phyloP scores from a whole-genome alignment of 352 stramenopile species.

The Pythium pyrilobum region DNA sequence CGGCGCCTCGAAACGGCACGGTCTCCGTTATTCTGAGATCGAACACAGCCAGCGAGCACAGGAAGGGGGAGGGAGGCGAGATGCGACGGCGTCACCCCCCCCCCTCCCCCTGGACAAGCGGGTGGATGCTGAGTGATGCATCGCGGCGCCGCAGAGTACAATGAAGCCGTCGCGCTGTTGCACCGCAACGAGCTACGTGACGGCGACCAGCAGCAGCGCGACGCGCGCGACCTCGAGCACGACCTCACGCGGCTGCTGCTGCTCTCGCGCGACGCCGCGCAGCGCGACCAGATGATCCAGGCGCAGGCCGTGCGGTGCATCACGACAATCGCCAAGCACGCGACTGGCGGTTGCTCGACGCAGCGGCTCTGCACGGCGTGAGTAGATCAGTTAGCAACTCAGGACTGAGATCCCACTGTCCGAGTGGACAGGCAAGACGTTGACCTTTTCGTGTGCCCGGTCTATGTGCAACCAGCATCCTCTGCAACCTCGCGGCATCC shows the following conservation, averaged over 20 bases:
- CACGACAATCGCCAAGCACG: constrained; percentile 31
- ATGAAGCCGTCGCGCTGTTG: constrained; percentile 52
- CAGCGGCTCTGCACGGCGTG: constrained; percentile 1
- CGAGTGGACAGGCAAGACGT: too few species aligned
- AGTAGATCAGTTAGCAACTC: background rate
- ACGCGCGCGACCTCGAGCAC: constrained; percentile 34
- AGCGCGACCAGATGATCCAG: constrained; percentile 55
- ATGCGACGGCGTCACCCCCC: too few species aligned
- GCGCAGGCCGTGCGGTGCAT: constrained; percentile 50
- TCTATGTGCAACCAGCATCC: constrained; percentile 29
- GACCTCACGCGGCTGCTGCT: constrained; percentile 54
- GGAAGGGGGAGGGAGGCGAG: too few species aligned
- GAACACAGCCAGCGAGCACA: too few species aligned
- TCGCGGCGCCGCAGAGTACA: constrained; percentile 24
- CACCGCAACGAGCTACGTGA: constrained; percentile 33
- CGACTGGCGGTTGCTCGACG: constrained; percentile 25
- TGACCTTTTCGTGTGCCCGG: background rate
- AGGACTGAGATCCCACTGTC: background rate
- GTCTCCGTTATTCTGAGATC: too few species aligned
- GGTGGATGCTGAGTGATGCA: background rate
- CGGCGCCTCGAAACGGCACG: background rate
- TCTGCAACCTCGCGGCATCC: constrained; percentile 52
- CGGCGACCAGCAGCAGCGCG: constrained; percentile 16
- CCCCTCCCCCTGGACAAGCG: too few species aligned
- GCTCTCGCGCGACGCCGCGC: constrained; percentile 34